Evolutionary conservation across 495 filamentous ascomycete species (phyloP).

Genomic region (Hypoxylon lenormandii): DNA sequence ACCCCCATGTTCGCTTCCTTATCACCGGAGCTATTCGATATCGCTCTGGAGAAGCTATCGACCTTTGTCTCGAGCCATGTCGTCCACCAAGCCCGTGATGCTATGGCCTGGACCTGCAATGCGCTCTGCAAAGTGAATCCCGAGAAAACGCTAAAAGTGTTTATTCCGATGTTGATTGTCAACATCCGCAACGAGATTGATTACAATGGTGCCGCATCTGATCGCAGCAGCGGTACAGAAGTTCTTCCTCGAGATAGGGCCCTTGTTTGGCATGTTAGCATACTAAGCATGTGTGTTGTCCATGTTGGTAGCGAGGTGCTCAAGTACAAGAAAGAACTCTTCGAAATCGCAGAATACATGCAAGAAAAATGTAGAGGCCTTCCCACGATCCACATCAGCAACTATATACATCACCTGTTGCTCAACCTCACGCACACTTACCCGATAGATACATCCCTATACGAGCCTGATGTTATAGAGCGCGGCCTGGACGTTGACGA

Average conservation of each 20-base stretch:
- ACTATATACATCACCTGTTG: constrained; percentile 98
- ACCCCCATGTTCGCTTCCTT: constrained; percentile 89
- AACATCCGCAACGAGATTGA: constrained; percentile 97
- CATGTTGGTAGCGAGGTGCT: constrained; percentile 92
- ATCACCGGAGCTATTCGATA: constrained; percentile 93
- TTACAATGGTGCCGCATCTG: constrained; percentile 95
- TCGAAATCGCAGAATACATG: constrained; percentile 94
- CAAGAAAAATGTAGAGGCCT: constrained; percentile 92
- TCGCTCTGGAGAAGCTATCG: constrained; percentile 88
- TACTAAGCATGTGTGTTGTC: constrained; percentile 98
- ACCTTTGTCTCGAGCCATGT: constrained; percentile 95
- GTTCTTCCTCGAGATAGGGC: constrained; percentile 91
- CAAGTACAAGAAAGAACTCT: constrained; percentile 85
- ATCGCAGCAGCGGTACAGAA: constrained; percentile 90
- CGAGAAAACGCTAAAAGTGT: constrained; percentile 86
- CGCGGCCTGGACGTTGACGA: constrained; percentile 70
- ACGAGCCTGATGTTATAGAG: constrained; percentile 72
- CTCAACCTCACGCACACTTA: constrained; percentile 95
- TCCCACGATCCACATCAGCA: constrained; percentile 93
- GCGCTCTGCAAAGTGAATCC: constrained; percentile 93
- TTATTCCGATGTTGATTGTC: constrained; percentile 87
- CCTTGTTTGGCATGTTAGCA: constrained; percentile 95
- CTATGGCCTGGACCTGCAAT: constrained; percentile 99
- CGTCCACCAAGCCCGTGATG: constrained; percentile 95
- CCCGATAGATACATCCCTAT: constrained; percentile 85